Conservation (phyloP, 2,329 filamentous ascomycete genomes). For the Trichoderma endophyticum region DNA sequence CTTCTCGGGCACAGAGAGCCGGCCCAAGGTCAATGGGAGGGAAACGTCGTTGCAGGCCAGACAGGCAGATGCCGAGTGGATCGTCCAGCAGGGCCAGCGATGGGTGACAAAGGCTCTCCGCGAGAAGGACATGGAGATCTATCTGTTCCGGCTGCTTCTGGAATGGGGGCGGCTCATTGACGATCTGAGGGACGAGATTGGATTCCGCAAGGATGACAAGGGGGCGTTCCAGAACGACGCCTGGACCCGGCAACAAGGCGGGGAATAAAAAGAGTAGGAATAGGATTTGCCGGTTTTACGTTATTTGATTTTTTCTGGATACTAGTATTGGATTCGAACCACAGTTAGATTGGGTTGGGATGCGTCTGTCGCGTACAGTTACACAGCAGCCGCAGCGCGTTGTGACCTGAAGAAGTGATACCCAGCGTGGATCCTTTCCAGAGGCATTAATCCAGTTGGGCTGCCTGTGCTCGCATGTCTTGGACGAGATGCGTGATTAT, state of each 20-base stretch:
- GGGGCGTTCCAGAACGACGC: slow-evolving; percentile 30
- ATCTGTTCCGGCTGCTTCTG: slow-evolving; percentile 72
- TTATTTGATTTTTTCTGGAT: background rate
- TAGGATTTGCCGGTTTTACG: background rate
- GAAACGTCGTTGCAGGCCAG: slow-evolving; percentile 48
- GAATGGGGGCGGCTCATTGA: slow-evolving; percentile 73
- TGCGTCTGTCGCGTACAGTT: slow-evolving; percentile 13
- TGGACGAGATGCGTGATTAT: slow-evolving; percentile 8
- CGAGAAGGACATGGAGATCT: slow-evolving; percentile 75
- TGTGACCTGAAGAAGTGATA: background rate
- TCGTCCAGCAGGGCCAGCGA: slow-evolving; percentile 61
- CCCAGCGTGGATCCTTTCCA: slow-evolving; percentile 1
- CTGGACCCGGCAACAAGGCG: slow-evolving; percentile 28
- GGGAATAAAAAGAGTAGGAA: background rate
- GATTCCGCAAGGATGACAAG: slow-evolving; percentile 30
- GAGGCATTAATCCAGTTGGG: background rate
- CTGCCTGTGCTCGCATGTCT: background rate
- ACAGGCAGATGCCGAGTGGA: slow-evolving; percentile 55
- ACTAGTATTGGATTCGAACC: background rate
- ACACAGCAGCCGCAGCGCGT: background rate
- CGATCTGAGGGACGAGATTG: slow-evolving; percentile 52
- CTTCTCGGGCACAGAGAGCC: slow-evolving; percentile 58
- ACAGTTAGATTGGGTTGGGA: slow-evolving; percentile 9
- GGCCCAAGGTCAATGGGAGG: slow-evolving; percentile 42
- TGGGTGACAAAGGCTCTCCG: slow-evolving; percentile 64